Base-by-base conservation (phyloP, 768 basidiomycete species). In the Rhodotorula paludigena region DNA sequence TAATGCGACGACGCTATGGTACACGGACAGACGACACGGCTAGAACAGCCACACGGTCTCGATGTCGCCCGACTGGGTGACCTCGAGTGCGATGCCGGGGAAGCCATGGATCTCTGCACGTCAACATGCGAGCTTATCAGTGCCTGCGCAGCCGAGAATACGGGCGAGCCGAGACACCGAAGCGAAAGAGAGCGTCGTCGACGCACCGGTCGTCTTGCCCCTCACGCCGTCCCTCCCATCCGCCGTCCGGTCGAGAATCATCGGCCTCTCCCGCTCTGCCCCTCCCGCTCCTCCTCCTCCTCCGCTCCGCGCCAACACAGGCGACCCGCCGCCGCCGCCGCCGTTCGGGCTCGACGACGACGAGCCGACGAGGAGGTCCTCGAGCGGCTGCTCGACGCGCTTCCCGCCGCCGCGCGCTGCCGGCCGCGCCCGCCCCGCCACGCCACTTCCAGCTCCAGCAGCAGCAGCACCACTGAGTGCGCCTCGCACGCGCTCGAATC, bases 1-100 rank as follows among this genome's bases (percentile, higher is more conserved):
- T n/a, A n/a, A n/a, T n/a, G n/a, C n/a, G n/a, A n/a, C n/a, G n/a
- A n/a, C n/a, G n/a, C n/a, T n/a, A n/a, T n/a, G n/a, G n/a, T n/a
- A n/a, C n/a, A n/a, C n/a, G n/a, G n/a, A n/a, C n/a, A n/a, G n/a
- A n/a, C n/a, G n/a, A n/a, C 41, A 42, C 41, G 49, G 33, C 54
- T 49, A 71, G 58, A 64, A 71, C 42, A 67, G 5, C 70, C 70
- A 71, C 25, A 71, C 54, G 14, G 70, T 71, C 56, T 71, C 70
- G 35, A 71, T 41, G n/a, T 64, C 66, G 23, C 66, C 57, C 21
- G 47, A 21, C 25, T 35, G 45, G 20, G 70, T 71, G 14, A 68
- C 62, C 51, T 71, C 70, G n/a, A 67, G 36, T 14, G 63, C 70
- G 49, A 71, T 39, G 14, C 62, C 62, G 21, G 65, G 63, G 51